Evolutionary conservation across 108 stramenopile species (phyloP), one percentile per base, ranked within the genome.

Genomic region (Skeletonema costatum): DNA sequence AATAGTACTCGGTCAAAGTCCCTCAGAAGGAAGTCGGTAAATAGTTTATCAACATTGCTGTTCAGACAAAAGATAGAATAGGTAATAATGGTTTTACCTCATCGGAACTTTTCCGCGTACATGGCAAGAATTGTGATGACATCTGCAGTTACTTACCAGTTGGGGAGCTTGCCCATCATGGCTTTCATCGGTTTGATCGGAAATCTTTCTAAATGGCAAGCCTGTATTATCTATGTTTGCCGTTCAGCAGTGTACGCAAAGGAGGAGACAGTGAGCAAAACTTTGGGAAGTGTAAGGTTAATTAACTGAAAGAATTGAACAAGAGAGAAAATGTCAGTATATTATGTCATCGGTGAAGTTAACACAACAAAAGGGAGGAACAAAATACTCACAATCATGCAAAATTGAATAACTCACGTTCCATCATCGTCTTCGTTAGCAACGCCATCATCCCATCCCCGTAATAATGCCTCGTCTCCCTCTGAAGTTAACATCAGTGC

Each of bases 11-110:
- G 21, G 53, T 64, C 9, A 64, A 63, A 14, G 63, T 53, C 50
- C 68, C 68, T 70, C 68, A 70, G 68, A 70, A 70, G 68, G 68
- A 70, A 70, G 68, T 70, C 68, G 68, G 68, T 70, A 51, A 70
- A 50, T 70, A 8, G 68, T 70, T 70, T 53, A 70, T 70, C 68
- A 35, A 70, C 68, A 70, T 56, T 16, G 25, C 25, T 35, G 12
- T 70, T 70, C 68, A 53, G 68, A 70, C 0, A 58, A 51, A 32
- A 58, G 68, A 70, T 70, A 70, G 68, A 70, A 70, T 70, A 70
- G 68, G 46, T 70, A 64, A 64, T 64, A 64, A 19, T 64, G 63
- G 63, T 38, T 64, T 64, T 56, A 25, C 63, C 63, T 64, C 63
- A 64, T 64, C 38, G 63, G 63, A 25, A 6, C 53, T 25, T 56